Evolutionary conservation across 257 asterid genomes (phyloP).

Genomic region (Gardenia jasminoides): DNA sequence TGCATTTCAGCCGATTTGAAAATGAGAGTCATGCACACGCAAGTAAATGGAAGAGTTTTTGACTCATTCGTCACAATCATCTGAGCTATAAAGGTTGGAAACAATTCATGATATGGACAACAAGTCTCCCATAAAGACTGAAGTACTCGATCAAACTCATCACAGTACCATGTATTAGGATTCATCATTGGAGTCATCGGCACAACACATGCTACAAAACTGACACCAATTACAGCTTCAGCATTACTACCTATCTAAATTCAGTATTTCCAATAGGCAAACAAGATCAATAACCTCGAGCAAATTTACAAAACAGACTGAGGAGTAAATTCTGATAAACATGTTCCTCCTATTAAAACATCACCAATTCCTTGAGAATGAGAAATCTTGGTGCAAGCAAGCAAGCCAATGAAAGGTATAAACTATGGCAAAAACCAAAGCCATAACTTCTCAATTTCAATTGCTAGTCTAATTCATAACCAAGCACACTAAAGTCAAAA

Average conservation of each 20-base stretch:
- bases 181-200: background rate
- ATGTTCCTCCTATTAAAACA: background rate
- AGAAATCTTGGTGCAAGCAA: slow-evolving; percentile 13
- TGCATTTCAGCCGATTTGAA: background rate
- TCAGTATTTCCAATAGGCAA: background rate
- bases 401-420: background rate
- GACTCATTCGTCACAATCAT: background rate
- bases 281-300: background rate
- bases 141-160: background rate
- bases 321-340: background rate
- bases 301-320: background rate
- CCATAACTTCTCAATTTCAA: slow-evolving; percentile 17
- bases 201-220: background rate
- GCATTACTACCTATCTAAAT: background rate
- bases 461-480: slow-evolving; percentile 21
- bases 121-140: background rate
- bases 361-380: background rate
- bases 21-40: background rate
- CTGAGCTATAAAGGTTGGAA: background rate
- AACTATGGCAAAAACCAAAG: slow-evolving; percentile 10
- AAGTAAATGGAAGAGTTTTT: background rate
- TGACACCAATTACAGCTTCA: background rate
- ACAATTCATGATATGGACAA: background rate
- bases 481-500: slow-evolving; percentile 34
- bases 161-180: background rate